phyloP scores from a whole-genome alignment of 2,329 filamentous ascomycete genomes.

The Cryphonectria nitschkei region DNA sequence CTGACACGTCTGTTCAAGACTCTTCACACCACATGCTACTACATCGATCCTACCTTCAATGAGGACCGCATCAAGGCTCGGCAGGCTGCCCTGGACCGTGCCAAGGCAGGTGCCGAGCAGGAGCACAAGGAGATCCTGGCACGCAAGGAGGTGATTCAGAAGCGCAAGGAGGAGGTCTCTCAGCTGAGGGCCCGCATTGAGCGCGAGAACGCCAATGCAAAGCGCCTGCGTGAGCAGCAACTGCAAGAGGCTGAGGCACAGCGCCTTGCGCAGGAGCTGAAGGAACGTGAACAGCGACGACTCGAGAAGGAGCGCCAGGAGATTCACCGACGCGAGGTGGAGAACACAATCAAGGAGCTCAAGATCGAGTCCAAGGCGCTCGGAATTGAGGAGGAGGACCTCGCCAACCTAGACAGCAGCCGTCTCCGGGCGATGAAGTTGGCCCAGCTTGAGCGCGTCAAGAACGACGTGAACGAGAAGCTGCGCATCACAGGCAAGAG shows the following conservation, averaged over 20 bases:
- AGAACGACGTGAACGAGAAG: conserved; percentile 92
- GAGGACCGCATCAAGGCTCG: conserved; percentile 79
- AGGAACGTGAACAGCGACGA: conserved; percentile 84
- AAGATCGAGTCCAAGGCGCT: conserved; percentile 81
- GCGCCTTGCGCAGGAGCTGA: conserved; percentile 88
- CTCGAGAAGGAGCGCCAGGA: conserved; percentile 86
- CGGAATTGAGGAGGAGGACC: conserved; percentile 76
- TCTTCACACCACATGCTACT: conserved; percentile 91
- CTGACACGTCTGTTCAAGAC: conserved; percentile 89
- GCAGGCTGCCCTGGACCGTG: conserved; percentile 77
- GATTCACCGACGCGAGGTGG: conserved; percentile 89
- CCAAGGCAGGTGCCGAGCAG: conserved; percentile 85
- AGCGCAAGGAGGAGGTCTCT: conserved; percentile 95
- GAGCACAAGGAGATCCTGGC: conserved; percentile 86
- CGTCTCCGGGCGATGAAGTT: conserved; percentile 93
- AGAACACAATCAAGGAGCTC: conserved; percentile 89
- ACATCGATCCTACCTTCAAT: conserved; percentile 89
- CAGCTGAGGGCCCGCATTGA: conserved; percentile 86
- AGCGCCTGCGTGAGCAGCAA: conserved; percentile 83
- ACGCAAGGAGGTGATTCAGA: conserved; percentile 89
- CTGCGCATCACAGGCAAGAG: conserved; percentile 92
- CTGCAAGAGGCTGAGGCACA: conserved; percentile 87
- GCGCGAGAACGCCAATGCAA: conserved; percentile 88
- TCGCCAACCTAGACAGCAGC: conserved; percentile 86
- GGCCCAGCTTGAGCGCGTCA: conserved; percentile 94